Percentiles rank a stretch among this genome's conserved stretches.
Conservation (phyloP, 2,329 filamentous ascomycete species). For the Penicillium sp. region DNA sequence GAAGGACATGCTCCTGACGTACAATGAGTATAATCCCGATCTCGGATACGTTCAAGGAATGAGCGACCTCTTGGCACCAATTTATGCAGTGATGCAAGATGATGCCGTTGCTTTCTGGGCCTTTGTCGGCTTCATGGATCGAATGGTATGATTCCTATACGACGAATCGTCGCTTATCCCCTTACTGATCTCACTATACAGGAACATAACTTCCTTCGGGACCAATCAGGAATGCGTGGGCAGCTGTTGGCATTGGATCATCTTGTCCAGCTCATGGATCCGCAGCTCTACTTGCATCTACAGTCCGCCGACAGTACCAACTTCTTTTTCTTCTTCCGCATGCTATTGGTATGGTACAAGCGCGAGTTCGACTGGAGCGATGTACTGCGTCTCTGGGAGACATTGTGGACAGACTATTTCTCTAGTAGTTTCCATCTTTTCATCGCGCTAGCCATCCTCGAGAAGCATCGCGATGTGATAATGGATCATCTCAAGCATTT, state of each 20-base stretch:
- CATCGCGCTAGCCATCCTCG: slow-evolving; percentile 85
- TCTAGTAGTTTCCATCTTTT: slow-evolving; percentile 92
- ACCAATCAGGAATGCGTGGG: slow-evolving; percentile 92
- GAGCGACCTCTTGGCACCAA: slow-evolving; percentile 91
- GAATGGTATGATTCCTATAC: slow-evolving; percentile 59
- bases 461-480: slow-evolving; percentile 94
- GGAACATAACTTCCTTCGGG: slow-evolving; percentile 91
- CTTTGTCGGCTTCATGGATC: slow-evolving; percentile 92
- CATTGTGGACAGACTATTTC: slow-evolving; percentile 87
- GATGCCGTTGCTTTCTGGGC: slow-evolving; percentile 96
- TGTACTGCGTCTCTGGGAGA: slow-evolving; percentile 84
- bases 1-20: slow-evolving; percentile 98
- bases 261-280: slow-evolving; percentile 94
- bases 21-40: slow-evolving; percentile 95
- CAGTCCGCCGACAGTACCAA: slow-evolving; percentile 91
- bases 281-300: slow-evolving; percentile 85
- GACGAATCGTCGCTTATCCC: too few relatives aligned
- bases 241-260: slow-evolving; percentile 91
- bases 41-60: slow-evolving; percentile 98
- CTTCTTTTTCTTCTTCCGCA: slow-evolving; percentile 99
- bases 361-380: slow-evolving; percentile 90
- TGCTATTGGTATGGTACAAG: slow-evolving; percentile 99
- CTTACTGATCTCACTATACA: slow-evolving; percentile 19
- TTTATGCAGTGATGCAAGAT: slow-evolving; percentile 96
- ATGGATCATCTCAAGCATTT: slow-evolving; percentile 93